Conservation (phyloP, 371 early-diverging fungal species). For the Syncephalastrum racemosum region DNA sequence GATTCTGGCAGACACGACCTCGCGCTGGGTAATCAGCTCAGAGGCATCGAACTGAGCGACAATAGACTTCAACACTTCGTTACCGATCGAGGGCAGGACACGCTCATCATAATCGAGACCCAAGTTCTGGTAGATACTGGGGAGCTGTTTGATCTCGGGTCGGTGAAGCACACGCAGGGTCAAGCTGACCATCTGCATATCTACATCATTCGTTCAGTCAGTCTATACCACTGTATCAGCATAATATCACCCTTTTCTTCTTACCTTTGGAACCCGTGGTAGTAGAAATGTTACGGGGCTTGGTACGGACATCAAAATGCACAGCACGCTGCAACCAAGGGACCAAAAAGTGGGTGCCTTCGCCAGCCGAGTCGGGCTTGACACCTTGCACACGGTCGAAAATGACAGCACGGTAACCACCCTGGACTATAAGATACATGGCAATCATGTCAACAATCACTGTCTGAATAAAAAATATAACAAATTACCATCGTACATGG, state of each 20-base stretch:
- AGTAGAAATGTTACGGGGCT: conserved; percentile 96
- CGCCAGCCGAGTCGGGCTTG: conserved; percentile 72
- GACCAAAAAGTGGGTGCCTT: conserved; percentile 97
- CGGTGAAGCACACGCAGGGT: conserved; percentile 94
- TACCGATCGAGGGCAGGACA: conserved; percentile 97
- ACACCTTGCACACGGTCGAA: conserved; percentile 97
- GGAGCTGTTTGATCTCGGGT: conserved; percentile 78
- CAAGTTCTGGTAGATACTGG: conserved; percentile 86
- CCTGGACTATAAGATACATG: conserved; percentile 71
- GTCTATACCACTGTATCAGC: too few species aligned
- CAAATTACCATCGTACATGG: conserved; percentile 90
- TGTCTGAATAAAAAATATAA: not conserved
- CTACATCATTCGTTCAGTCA: conserved; percentile 16
- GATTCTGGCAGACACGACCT: conserved; percentile 92
- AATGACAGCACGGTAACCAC: conserved; percentile 95
- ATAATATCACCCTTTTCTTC: not conserved
- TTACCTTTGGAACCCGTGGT: conserved; percentile 78
- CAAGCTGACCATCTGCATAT: conserved; percentile 92
- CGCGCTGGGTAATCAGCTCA: conserved; percentile 98
- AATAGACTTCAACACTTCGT: conserved; percentile 97
- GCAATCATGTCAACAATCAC: not conserved
- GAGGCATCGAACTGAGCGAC: conserved; percentile 99
- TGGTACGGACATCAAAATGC: conserved; percentile 87
- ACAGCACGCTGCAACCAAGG: conserved; percentile 90
- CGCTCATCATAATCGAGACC: conserved; percentile 98